Conservation (phyloP, 2,329 filamentous ascomycete species). For the Epichloe sp. region DNA sequence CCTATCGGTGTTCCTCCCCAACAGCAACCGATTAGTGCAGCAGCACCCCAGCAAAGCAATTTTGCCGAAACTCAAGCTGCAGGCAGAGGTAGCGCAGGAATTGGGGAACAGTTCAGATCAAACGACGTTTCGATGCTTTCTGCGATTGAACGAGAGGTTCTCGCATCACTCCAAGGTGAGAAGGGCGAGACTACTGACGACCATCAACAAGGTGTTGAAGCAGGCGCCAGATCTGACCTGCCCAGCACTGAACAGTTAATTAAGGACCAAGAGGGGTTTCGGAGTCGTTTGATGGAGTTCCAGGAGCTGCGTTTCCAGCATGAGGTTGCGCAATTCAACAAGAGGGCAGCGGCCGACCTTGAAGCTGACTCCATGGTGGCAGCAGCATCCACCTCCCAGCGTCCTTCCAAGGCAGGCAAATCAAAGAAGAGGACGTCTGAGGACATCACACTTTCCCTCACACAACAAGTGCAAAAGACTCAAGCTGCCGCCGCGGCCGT, state of each 20-base stretch:
- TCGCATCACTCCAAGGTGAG: slow-evolving; percentile 24
- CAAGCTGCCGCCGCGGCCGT: slow-evolving; percentile 32
- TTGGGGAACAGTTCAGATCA: slow-evolving; percentile 46
- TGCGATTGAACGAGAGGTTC: slow-evolving; percentile 38
- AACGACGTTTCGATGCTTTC: slow-evolving; percentile 61
- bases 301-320: slow-evolving; percentile 63
- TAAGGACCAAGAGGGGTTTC: slow-evolving; percentile 45
- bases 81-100: slow-evolving; percentile 16
- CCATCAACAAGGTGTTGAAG: slow-evolving; percentile 15
- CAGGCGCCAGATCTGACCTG: slow-evolving; percentile 30
- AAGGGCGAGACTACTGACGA: slow-evolving; percentile 1
- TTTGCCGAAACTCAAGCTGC: slow-evolving; percentile 53
- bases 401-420: slow-evolving; percentile 6
- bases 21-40: slow-evolving; percentile 31
- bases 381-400: slow-evolving; percentile 2
- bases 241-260: slow-evolving; percentile 37
- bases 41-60: slow-evolving; percentile 26
- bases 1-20: slow-evolving; percentile 47
- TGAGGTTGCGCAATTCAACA: slow-evolving; percentile 38
- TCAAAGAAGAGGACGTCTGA: slow-evolving; percentile 22
- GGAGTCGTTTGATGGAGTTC: slow-evolving; percentile 71
- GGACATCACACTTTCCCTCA: slow-evolving; percentile 47
- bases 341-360: background rate
- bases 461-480: slow-evolving; percentile 75
- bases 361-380: background rate